Base-by-base conservation (phyloP, 495 filamentous ascomycete genomes). In the Penicillium soppii region DNA sequence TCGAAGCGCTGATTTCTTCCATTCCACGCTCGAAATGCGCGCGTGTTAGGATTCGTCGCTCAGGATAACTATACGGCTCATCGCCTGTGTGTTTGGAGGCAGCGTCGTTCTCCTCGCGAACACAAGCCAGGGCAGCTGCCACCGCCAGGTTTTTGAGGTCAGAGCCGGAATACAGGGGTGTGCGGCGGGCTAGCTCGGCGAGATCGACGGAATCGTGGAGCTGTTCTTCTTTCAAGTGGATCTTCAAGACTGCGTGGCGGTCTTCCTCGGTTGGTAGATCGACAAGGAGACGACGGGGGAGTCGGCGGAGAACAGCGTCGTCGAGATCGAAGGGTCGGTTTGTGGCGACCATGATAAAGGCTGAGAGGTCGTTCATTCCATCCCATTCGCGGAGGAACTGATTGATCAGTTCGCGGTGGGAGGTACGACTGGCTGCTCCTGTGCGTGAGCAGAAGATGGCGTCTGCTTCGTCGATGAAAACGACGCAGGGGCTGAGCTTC, bases 381-480 rank as follows among this genome's bases (percentile, higher is more conserved):
- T 97, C 94, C 94, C 94, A 98, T 67, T 97, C 94, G n/a, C 90
- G 83, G 29, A 98, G 73, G 66, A 97, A 98, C 66, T 97, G 92
- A 54, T 97, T 98, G 71, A 98, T 95, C 38, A 94, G 85, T 70
- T 97, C 94, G 37, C 94, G 83, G 62, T 94, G 89, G 7, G 75
- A 83, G 10, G 79, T 81, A 50, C 83, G 81, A 20, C 75, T 75
- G 44, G 75, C 74, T 15, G 68, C 65, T 37, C 74, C 74, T 35
- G 84, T 79, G 20, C 94, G 83, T 2, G 86, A 82, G 13, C 87
- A 85, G 52, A 98, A 88, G 35, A 98, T 84, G 5, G 92, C 88
- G 65, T 98, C 94, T 7, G 91, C 95, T 68, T 98, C 94, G 67
- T 98, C 94, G 57, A 98, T 90, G 72, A 98, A 98, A 19, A 98